Conservation (phyloP, 768 basidiomycete species). For the Trametes meyenii region DNA sequence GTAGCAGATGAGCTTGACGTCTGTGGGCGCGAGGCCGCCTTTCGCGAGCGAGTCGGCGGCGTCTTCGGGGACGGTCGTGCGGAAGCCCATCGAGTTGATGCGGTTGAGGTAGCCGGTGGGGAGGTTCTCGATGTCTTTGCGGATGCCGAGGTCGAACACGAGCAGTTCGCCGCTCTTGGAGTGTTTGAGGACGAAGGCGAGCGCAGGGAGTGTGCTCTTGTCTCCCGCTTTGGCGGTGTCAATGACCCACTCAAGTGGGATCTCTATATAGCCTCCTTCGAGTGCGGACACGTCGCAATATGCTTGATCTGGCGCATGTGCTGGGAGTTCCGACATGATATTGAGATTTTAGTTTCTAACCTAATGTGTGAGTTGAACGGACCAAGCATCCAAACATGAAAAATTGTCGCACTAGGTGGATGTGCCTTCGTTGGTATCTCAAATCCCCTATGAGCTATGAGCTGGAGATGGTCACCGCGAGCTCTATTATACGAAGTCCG, state of each 20-base stretch:
- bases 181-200: conserved; percentile 56
- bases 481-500: no score
- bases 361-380: no score
- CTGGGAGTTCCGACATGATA: conserved; percentile 1
- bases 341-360: no score
- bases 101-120: conserved; percentile 4
- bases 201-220: conserved; percentile 39
- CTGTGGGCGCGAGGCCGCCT: conserved; percentile 48
- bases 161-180: conserved; percentile 39
- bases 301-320: conserved; percentile 8
- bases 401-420: no score
- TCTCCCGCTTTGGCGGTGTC: conserved; percentile 19
- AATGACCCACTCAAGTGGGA: conserved; percentile 14
- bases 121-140: conserved; percentile 40
- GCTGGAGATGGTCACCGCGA: no score
- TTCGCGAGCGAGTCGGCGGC: conserved; percentile 52
- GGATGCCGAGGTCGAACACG: conserved; percentile 58
- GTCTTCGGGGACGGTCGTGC: conserved; percentile 21
- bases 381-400: no score
- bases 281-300: conserved; percentile 20
- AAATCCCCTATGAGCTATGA: no score
- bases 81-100: conserved; percentile 14
- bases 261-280: conserved; percentile 8
- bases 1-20: conserved; percentile 48
- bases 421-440: no score